Base-by-base conservation (phyloP, 2,329 filamentous ascomycete genomes). In the Cytospora schulzeri region DNA sequence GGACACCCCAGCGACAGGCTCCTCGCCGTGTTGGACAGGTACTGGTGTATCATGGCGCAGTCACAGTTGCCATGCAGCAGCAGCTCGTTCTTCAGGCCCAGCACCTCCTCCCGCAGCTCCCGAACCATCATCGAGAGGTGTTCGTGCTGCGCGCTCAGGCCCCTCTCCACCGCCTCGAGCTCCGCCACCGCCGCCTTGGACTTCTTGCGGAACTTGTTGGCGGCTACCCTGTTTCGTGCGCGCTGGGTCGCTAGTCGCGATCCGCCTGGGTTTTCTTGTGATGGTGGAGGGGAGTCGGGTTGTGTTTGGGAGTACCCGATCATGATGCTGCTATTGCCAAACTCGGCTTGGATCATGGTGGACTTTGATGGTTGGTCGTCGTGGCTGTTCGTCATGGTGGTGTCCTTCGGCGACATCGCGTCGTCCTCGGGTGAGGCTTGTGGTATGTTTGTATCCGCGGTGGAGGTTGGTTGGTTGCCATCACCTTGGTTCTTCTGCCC, bases 161-260 rank as follows among this genome's bases (percentile, higher is more conserved):
- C 63, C 4, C 63, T 59, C 57, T 72, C 72, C 9, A 69, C 64
- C 28, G 69, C 68, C 60, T 73, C 69, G 11, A 76, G 68, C 28
- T 71, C 67, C 9, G 66, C 67, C 11, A 68, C 63, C 11, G 70
- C 70, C 1, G 69, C 68, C 53, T 72, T 73, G 14, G 70, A 71
- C 62, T 75, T 75, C 28, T 70, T 71, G 11, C 74, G 71, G 69
- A 72, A 75, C 52, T 71, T 72, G 31, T 67, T 72, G 0, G 74
- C 74, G 0, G 73, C 74, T 2, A 66, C 62, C 4, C 73, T 72
- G 67, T 74, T 75, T 28, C 71, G 69, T 35, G 65, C 66, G 14
- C 67, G 68, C 56, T 67, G 69, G 8, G 60, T 22, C 15, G 53
- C 35, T 17, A 48, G 22, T 24, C 31, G 51, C 60, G 28, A 11